Conservation (phyloP, 2,329 filamentous ascomycete genomes). For the Colletotrichum sidae region DNA sequence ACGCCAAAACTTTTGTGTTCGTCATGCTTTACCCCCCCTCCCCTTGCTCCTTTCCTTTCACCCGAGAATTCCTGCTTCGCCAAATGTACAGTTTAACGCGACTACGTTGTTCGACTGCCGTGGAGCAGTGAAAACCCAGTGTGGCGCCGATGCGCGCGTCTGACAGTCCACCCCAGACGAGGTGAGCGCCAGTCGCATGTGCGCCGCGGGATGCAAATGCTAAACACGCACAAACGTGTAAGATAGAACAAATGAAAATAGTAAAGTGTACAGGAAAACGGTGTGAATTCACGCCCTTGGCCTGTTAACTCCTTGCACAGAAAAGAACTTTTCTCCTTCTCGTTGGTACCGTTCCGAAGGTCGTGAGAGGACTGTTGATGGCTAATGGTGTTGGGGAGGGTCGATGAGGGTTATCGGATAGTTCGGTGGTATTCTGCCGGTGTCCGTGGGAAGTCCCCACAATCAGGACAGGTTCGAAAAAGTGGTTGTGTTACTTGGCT, state of each 20-base stretch:
- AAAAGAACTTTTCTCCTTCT: conserved; percentile 27
- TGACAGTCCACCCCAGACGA: conserved; percentile 5
- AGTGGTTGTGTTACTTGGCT: neutral
- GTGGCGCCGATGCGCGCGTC: conserved; percentile 19
- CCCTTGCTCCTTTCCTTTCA: conserved; percentile 18
- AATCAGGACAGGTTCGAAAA: neutral
- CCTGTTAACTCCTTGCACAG: conserved; percentile 32
- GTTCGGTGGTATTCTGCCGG: neutral
- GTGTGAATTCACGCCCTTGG: conserved; percentile 33
- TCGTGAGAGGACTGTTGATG: conserved; percentile 19
- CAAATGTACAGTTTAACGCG: conserved; percentile 32
- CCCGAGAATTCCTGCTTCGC: conserved; percentile 21
- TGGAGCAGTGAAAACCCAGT: conserved; percentile 1
- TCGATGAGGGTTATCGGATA: neutral
- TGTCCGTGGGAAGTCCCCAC: conserved; percentile 1
- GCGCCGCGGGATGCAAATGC: conserved; percentile 32
- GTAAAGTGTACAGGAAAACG: conserved; percentile 30
- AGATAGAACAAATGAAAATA: conserved; percentile 24
- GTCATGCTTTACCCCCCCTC: conserved; percentile 33
- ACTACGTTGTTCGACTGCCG: neutral
- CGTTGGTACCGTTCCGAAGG: conserved; percentile 14
- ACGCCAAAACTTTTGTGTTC: conserved; percentile 35
- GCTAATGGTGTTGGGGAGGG: conserved; percentile 1
- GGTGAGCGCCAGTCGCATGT: conserved; percentile 6
- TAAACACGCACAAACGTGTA: conserved; percentile 24